phyloP scores from a whole-genome alignment of 2,329 filamentous ascomycete species.

The Claviceps pusilla region DNA sequence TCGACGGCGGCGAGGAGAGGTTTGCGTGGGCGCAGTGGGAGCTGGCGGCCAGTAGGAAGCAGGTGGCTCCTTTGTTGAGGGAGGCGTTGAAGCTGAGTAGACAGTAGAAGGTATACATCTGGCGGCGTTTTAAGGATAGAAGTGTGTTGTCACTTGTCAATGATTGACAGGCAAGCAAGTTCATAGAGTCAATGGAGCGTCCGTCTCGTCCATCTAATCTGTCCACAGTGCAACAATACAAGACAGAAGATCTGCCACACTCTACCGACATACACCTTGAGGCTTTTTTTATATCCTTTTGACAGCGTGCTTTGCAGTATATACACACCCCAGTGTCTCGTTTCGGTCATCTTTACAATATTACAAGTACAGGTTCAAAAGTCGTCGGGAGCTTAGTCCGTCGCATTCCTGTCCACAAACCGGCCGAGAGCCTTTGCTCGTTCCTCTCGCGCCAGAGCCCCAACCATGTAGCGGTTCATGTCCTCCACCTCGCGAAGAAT shows the following conservation, averaged over 20 bases:
- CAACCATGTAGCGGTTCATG: conserved; percentile 7
- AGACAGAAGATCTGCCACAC: too few species aligned
- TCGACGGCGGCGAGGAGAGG: conserved; percentile 35
- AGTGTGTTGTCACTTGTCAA: not conserved
- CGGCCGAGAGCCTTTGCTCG: conserved; percentile 6
- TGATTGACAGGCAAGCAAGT: not conserved
- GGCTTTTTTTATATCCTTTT: too few species aligned
- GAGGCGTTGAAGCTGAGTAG: conserved; percentile 30
- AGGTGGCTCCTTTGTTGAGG: conserved; percentile 52
- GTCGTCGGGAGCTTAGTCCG: too few species aligned
- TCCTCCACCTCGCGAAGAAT: conserved; percentile 18
- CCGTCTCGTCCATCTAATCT: too few species aligned
- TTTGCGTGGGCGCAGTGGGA: conserved; percentile 53
- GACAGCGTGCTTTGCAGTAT: too few species aligned
- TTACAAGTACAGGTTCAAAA: too few species aligned
- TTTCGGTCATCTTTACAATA: too few species aligned
- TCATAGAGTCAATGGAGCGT: too few species aligned
- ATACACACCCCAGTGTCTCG: too few species aligned
- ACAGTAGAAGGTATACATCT: not conserved
- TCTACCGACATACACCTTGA: too few species aligned
- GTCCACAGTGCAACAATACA: too few species aligned
- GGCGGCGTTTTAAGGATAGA: not conserved
- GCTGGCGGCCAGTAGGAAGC: conserved; percentile 48
- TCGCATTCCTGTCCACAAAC: not conserved
- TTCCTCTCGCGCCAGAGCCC: conserved; percentile 7